These are phyloP conservation scores for Apophysomyces ossiformis DNA, from an alignment of 371 early-diverging fungal species.

Conservation along the genomic window DNA sequence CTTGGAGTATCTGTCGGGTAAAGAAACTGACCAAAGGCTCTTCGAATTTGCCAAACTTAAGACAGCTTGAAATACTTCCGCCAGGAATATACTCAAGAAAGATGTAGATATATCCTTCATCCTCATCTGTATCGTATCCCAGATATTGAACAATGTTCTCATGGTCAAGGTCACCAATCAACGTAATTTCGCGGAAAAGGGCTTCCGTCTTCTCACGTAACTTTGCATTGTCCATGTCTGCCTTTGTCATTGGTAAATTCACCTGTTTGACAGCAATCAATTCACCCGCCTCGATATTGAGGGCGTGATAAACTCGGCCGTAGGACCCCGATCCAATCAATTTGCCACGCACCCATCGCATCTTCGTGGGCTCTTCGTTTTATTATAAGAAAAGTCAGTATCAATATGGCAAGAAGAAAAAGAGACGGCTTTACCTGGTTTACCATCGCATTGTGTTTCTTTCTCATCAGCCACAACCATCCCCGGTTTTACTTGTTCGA, in stretches of 20 bases:
- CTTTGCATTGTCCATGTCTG: conserved; percentile 26
- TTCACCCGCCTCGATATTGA: conserved; percentile 82
- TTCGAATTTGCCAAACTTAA: conserved; percentile 80
- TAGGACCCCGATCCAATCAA: conserved; percentile 96
- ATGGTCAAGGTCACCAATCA: conserved; percentile 75
- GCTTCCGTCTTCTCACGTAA: conserved; percentile 31
- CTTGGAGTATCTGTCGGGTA: conserved; percentile 86
- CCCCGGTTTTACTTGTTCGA: conserved; percentile 48
- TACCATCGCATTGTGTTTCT: conserved; percentile 8
- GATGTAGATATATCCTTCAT: conserved; percentile 80
- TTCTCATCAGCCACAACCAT: conserved; percentile 14
- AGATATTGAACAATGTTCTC: conserved; percentile 92
- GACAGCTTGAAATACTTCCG: conserved; percentile 84
- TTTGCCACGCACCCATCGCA: conserved; percentile 82
- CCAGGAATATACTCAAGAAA: conserved; percentile 98
- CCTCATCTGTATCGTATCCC: conserved; percentile 51
- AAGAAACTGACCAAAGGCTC: conserved; percentile 77
- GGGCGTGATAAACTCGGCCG: conserved; percentile 90
- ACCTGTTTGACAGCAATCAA: conserved; percentile 97
- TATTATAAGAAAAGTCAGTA: conserved; percentile 12
- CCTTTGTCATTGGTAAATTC: conserved; percentile 61
- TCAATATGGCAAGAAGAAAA: background rate
- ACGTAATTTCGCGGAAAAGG: conserved; percentile 31
- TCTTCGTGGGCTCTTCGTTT: conserved; percentile 29
- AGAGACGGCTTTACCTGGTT: conserved; percentile 1